phyloP scores from a whole-genome alignment of 179 eudicot genomes.

The Amaranthus tricolor region DNA sequence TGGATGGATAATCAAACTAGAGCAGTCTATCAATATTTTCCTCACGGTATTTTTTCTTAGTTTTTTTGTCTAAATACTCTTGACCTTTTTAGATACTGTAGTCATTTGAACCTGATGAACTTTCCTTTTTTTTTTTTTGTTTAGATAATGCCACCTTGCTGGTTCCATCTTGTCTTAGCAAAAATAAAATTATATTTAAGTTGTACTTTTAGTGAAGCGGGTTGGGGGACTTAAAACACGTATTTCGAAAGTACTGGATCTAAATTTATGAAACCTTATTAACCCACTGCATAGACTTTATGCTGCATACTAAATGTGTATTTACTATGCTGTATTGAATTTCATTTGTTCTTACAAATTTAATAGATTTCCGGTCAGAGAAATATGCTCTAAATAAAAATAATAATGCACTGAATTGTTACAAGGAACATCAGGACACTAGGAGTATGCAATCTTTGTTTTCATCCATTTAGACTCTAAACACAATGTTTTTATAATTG shows the following conservation, averaged over 20 bases:
- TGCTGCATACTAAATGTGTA: not conserved
- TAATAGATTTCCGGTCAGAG: not conserved
- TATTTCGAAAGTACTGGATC: not conserved
- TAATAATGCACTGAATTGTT: not conserved
- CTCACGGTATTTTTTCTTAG: conserved; percentile 55
- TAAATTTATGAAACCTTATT: not conserved
- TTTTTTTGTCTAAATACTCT: not conserved
- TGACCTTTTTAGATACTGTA: not conserved
- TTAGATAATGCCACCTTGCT: not conserved
- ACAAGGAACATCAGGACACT: no score
- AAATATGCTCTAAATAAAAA: not conserved
- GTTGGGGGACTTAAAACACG: not conserved
- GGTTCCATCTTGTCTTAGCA: not conserved
- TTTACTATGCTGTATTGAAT: not conserved
- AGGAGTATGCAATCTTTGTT: no score
- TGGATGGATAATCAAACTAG: conserved; percentile 66
- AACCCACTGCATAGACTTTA: not conserved
- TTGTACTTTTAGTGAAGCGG: not conserved
- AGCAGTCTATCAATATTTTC: conserved; percentile 76
- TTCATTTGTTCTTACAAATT: not conserved
- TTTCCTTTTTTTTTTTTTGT: not conserved
- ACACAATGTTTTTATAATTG: not conserved
- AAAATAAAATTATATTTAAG: not conserved
- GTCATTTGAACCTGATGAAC: not conserved
- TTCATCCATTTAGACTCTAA: not conserved